Base-by-base conservation (phyloP, 2,329 filamentous ascomycete genomes). In the Fusarium neocosmosporiellum region DNA sequence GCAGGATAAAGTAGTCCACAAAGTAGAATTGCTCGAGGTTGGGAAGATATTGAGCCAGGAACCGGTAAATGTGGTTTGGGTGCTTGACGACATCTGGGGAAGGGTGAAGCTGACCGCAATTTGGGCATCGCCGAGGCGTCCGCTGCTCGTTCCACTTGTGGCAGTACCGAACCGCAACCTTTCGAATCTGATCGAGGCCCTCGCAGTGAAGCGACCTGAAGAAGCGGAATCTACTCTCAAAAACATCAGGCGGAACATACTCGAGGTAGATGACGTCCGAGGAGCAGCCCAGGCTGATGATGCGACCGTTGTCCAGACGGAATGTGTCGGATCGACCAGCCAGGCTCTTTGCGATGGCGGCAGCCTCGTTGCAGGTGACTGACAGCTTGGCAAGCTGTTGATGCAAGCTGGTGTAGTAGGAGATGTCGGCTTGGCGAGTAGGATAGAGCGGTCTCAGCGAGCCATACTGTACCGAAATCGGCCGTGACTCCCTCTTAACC, bases 1-100 rank as follows among this genome's bases (percentile, higher is more conserved):
- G 80, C 11, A 84, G 67, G 5, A 84, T 81, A 7, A 84, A 77
- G 59, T 84, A 85, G 69, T 86, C 85, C 24, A 86, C 76, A 53
- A 86, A 83, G 66, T 84, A 86, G 48, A 86, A 84, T 2, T 81
- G 78, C 64, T 85, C 81, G 7, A 86, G 77, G 16, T 82, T 84
- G 2, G 82, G 82, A 16, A 84, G 75, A 67, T 84, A 81, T 11
- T 84, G 77, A 3, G 83, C 80, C 8, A 85, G 77, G 34, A 86
- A 85, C 57, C 85, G 83, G 71, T 84, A 86, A 1, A 85, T 75
- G 60, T 86, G 84, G 7, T 77, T 75, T 0, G 84, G 84, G 33
- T 80, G 81, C 16, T 76, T 73, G 55, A 79, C 72, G 41, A 69
- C 75, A 22, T 77, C 76, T 11, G 72, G 60, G 4, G 69, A 64